phyloP scores from a whole-genome alignment of 306 rosid species.

The Pyrus communis region DNA sequence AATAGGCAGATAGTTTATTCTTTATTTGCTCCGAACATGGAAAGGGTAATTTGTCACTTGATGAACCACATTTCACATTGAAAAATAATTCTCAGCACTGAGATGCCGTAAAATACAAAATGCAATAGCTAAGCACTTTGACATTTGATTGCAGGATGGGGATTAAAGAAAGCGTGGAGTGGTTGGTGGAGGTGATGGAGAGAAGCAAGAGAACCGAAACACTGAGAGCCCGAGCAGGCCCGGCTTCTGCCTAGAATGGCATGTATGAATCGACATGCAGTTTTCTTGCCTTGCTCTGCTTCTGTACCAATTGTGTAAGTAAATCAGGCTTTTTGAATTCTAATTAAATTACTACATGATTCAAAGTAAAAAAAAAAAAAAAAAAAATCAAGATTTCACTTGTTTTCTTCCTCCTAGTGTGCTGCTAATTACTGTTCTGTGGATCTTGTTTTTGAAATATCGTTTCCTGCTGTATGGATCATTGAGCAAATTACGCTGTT shows the following conservation, averaged over 20 bases:
- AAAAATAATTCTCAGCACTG: not conserved
- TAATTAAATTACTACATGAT: conserved; percentile 12
- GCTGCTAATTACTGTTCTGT: not conserved
- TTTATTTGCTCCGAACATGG: not conserved
- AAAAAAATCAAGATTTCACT: not conserved
- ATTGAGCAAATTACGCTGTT: not conserved
- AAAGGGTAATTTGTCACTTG: not conserved
- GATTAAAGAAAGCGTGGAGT: conserved; percentile 76
- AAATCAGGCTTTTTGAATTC: conserved; percentile 19
- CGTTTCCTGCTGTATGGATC: not conserved
- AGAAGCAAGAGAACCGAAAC: conserved; percentile 96
- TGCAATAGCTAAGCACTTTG: not conserved
- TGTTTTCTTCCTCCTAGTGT: too few species aligned
- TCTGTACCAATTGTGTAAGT: conserved; percentile 30
- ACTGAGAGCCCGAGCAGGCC: conserved; percentile 74
- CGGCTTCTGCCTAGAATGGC: conserved; percentile 37
- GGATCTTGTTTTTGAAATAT: not conserved
- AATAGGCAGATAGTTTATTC: not conserved
- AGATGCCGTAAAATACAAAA: not conserved
- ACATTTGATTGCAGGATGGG: conserved; percentile 63
- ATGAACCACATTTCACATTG: not conserved
- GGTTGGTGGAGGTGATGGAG: conserved; percentile 96
- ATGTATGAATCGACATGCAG: conserved; percentile 5
- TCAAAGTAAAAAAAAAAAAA: not conserved
- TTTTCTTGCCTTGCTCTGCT: conserved; percentile 17